Conservation (phyloP, 2,329 filamentous ascomycete species). For the Cladosporium cucumerinum region DNA sequence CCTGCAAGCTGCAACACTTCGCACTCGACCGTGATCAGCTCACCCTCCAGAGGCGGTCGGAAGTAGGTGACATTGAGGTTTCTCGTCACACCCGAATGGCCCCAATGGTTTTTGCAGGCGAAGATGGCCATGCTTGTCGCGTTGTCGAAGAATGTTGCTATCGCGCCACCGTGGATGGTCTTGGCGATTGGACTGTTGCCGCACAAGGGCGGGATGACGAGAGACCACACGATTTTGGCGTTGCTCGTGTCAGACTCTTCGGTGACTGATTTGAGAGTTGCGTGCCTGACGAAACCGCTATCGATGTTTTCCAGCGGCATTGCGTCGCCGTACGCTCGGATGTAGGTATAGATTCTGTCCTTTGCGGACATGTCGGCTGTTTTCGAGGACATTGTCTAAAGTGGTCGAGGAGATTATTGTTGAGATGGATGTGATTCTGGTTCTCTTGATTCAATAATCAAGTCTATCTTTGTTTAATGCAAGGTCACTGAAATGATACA, state of each 20-base stretch:
- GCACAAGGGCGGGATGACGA: constrained; percentile 1
- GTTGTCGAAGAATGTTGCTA: constrained; percentile 55
- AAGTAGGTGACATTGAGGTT: constrained; percentile 47
- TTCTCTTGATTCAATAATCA: background rate
- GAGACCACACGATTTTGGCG: constrained; percentile 2
- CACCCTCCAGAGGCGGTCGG: constrained; percentile 40
- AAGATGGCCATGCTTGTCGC: constrained; percentile 43
- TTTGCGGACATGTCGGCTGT: background rate
- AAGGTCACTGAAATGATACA: background rate
- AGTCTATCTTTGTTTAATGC: background rate
- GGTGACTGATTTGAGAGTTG: background rate
- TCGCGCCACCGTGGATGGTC: constrained; percentile 41
- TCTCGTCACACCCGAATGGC: constrained; percentile 40
- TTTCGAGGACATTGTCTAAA: background rate
- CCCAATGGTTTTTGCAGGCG: constrained; percentile 39
- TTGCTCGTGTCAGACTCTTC: constrained; percentile 3
- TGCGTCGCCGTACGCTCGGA: background rate
- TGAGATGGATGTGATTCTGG: background rate
- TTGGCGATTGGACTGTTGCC: constrained; percentile 11
- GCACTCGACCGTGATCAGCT: constrained; percentile 41
- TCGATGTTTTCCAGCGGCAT: constrained; percentile 8
- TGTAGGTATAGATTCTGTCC: background rate
- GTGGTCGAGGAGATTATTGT: background rate
- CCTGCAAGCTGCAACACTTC: constrained; percentile 46
- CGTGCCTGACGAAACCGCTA: background rate